A percentile compares a stretch with the other conserved stretches of the same genome.
Conservation (phyloP, 2,329 filamentous ascomycete genomes). For the Curvularia spicifera region DNA sequence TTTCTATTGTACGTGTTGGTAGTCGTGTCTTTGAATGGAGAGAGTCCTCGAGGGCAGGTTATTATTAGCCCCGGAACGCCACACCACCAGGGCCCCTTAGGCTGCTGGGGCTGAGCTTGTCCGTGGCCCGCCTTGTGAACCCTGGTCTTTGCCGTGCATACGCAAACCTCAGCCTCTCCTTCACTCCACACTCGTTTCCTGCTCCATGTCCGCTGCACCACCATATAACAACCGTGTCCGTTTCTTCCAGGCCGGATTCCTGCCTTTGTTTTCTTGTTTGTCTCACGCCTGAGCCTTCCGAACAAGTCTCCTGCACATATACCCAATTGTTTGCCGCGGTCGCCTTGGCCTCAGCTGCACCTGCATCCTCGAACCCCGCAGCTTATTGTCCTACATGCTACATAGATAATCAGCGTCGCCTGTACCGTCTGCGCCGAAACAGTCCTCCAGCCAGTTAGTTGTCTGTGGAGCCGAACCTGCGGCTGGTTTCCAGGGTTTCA, state of each 20-base stretch:
- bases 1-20: not conserved
- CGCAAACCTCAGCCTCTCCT: conserved; percentile 23
- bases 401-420: conserved; percentile 2
- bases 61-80: conserved; percentile 18
- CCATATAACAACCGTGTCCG: not conserved
- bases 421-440: not conserved
- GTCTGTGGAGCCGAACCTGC: not conserved
- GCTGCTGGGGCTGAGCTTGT: conserved; percentile 7
- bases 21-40: too few species aligned
- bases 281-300: not conserved
- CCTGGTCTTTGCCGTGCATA: conserved; percentile 10
- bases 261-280: not conserved
- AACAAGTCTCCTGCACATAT: conserved; percentile 2
- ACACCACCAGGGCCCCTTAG: conserved; percentile 5
- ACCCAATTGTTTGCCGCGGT: conserved; percentile 4
- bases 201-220: not conserved
- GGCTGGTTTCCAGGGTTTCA: not conserved
- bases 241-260: not conserved
- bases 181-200: conserved; percentile 13
- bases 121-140: conserved; percentile 11
- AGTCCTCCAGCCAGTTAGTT: not conserved
- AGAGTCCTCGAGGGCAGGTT: not conserved
- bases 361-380: conserved; percentile 11
- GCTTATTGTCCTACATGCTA: conserved; percentile 6
- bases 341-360: conserved; percentile 4